Percentiles rank a stretch among this genome's conserved stretches.
These are phyloP conservation scores for Plasmodium malariae DNA, from an alignment of 169 alveolate species.

Conservation along the genomic window DNA sequence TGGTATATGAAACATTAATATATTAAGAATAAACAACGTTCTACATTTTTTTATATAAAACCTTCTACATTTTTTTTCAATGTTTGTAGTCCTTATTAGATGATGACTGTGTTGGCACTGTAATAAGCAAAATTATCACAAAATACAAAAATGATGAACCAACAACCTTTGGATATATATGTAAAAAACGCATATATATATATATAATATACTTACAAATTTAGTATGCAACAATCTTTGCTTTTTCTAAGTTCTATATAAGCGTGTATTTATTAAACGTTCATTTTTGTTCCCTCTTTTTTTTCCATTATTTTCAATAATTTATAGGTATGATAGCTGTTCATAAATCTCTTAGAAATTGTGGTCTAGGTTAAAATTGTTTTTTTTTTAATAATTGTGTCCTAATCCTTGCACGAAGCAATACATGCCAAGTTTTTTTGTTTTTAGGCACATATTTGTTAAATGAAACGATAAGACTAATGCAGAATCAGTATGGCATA, in stretches of 20 bases:
- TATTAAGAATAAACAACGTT: not conserved
- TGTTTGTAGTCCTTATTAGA: slow-evolving; percentile 42
- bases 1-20: slow-evolving; percentile 43
- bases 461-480: slow-evolving; percentile 69
- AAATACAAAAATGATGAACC: slow-evolving; percentile 69
- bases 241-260: not conserved
- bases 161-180: slow-evolving; percentile 73
- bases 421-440: not conserved
- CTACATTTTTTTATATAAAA: slow-evolving; percentile 8
- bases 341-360: slow-evolving; percentile 53
- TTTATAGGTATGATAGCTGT: slow-evolving; percentile 77
- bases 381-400: slow-evolving; percentile 8
- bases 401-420: slow-evolving; percentile 2
- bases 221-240: not conserved
- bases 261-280: slow-evolving; percentile 14
- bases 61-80: not conserved
- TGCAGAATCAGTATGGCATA: slow-evolving; percentile 70
- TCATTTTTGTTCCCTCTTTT: slow-evolving; percentile 9
- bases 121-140: slow-evolving; percentile 60
- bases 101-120: slow-evolving; percentile 71
- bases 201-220: not conserved
- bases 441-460: slow-evolving; percentile 68
- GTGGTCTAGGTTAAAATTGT: slow-evolving; percentile 64
- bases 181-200: slow-evolving; percentile 28
- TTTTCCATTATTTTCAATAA: slow-evolving; percentile 15